Base-by-base conservation (phyloP, 495 filamentous ascomycete genomes). In the Talaromyces trachyspermus region DNA sequence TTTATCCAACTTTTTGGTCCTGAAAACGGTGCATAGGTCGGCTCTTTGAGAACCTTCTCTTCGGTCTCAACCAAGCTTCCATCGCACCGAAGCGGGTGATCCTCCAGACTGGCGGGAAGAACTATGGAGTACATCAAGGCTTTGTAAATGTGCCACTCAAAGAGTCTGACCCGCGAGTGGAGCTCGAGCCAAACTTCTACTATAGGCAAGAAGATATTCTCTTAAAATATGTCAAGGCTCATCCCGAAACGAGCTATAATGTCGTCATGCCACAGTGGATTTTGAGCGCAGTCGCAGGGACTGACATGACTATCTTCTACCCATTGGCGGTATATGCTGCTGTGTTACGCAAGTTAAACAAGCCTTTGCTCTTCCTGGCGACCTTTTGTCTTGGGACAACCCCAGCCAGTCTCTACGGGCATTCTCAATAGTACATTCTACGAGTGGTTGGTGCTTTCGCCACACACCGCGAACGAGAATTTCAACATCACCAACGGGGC, bases 121-220 rank as follows among this genome's bases (percentile, higher is more conserved):
- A 40, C 37, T 78, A 76, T 61, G 72, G 55, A 37, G 48, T 76
- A 22, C 74, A 78, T 51, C 58, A 75, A 27, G 75, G 75, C 22
- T 71, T 71, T 0, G 53, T 66, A 1, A 54, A 54, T 11, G 39
- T 61, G 15, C 76, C 74, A 0, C 62, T 65, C 43, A 61, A 66
- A 43, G 74, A 79, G 55, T 56, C 54, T 27, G 64, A 71, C 52
- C 65, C 67, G 5, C 68, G 72, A 5, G 54, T 74, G 17, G 26
- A 50, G 2, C 59, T 68, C 5, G 66, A 65, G 42, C 60, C 58
- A 9, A 79, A 78, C 56, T 78, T 77, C 58, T 78, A 78, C 63
- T 76, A 73, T 54, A 51, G 54, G 2, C 74, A 78, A 59, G 70
- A 79, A 61, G 70, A 78, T 51, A 43, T 59, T 23, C 54, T 76